Conservation (phyloP, 345 rosid species). For the Noccaea bulbosa region DNA sequence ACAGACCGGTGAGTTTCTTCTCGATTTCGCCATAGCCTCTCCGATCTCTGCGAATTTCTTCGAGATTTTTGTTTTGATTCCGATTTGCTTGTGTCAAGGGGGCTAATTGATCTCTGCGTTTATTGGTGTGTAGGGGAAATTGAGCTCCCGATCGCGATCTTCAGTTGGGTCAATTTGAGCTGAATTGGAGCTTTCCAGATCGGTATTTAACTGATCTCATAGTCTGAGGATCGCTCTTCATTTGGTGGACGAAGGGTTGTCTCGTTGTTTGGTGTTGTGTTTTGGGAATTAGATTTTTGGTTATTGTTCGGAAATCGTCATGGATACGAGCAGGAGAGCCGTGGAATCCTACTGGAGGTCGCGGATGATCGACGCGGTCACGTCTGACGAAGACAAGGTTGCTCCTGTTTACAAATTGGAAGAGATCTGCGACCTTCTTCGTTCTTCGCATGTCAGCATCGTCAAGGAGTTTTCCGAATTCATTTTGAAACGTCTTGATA, state of each 20-base stretch:
- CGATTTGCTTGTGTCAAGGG: background rate
- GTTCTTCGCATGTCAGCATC: slow-evolving; percentile 80
- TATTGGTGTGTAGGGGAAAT: slow-evolving; percentile 18
- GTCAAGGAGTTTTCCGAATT: slow-evolving; percentile 91
- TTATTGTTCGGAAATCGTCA: slow-evolving; percentile 27
- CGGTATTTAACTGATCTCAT: slow-evolving; percentile 32
- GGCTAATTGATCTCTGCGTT: slow-evolving; percentile 12
- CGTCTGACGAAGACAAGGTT: slow-evolving; percentile 89
- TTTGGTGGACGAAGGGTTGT: slow-evolving; percentile 8
- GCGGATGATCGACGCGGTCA: slow-evolving; percentile 85
- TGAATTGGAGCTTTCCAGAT: slow-evolving; percentile 32
- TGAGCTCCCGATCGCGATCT: slow-evolving; percentile 33
- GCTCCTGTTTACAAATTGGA: slow-evolving; percentile 96
- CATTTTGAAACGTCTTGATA: slow-evolving; percentile 84
- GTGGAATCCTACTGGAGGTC: slow-evolving; percentile 99
- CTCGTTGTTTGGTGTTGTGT: background rate
- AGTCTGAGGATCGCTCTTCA: slow-evolving; percentile 12
- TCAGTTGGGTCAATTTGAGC: slow-evolving; percentile 14
- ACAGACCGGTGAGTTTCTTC: slow-evolving; percentile 39
- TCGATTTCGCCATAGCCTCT: slow-evolving; percentile 19
- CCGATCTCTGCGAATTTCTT: slow-evolving; percentile 23
- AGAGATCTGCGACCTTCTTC: slow-evolving; percentile 88
- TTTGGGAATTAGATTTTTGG: slow-evolving; percentile 13
- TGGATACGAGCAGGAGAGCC: slow-evolving; percentile 99
- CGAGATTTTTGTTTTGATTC: background rate